These are phyloP conservation scores for Desmodesmus armatus DNA, from an alignment of 139 green algal species.

Conservation along the genomic window DNA sequence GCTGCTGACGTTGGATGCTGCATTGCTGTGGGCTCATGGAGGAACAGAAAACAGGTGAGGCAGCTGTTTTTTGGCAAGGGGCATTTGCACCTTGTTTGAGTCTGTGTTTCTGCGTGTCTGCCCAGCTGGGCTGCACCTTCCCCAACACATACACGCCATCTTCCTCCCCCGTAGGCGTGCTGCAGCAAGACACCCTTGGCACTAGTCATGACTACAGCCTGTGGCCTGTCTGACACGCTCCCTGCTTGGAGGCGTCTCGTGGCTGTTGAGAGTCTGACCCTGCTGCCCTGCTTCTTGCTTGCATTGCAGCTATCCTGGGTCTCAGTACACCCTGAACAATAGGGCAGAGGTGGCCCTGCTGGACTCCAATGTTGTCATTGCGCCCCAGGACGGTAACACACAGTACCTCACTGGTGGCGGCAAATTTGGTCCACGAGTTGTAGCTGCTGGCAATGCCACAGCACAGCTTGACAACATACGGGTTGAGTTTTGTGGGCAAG, in stretches of 20 bases:
- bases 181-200: too few species aligned
- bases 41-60: not conserved
- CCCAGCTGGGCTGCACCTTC: too few species aligned
- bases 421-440: conserved; percentile 34
- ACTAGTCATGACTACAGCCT: too few species aligned
- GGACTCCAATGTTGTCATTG: conserved; percentile 57
- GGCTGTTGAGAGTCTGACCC: not conserved
- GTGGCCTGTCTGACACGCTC: not conserved
- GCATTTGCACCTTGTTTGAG: too few species aligned
- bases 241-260: not conserved
- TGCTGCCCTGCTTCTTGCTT: not conserved
- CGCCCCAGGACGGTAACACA: not conserved
- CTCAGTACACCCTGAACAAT: conserved; percentile 36
- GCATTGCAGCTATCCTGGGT: not conserved
- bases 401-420: not conserved
- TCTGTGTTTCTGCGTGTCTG: too few species aligned
- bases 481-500: conserved; percentile 26
- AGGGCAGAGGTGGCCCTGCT: conserved; percentile 52
- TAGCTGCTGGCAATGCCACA: not conserved
- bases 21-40: conserved; percentile 48
- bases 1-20: conserved; percentile 46
- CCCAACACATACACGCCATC: too few species aligned
- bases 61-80: too few species aligned
- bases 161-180: too few species aligned
- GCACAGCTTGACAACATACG: conserved; percentile 8